Percentiles rank a stretch among this genome's conserved stretches.
phyloP scores from a whole-genome alignment of 2,329 filamentous ascomycete genomes.

The Dichotomopilus funicola region DNA sequence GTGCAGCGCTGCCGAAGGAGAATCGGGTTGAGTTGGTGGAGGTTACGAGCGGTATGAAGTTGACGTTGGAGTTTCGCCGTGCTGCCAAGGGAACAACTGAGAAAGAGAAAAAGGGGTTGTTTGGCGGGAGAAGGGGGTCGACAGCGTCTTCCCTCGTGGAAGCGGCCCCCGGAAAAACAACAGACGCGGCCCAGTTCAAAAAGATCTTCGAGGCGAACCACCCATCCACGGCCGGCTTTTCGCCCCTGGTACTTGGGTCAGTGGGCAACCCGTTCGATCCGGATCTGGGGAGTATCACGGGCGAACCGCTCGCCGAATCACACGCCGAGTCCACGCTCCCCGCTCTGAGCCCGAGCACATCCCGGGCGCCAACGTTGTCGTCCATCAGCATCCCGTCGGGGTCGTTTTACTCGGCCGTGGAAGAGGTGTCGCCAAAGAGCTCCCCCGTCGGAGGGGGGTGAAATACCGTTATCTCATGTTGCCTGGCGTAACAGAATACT shows the following conservation, averaged over 20 bases:
- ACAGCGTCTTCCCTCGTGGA: neutral
- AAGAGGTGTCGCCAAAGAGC: too few species aligned
- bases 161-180: neutral
- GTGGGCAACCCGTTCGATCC: too few species aligned
- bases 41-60: neutral
- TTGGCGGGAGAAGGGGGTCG: neutral
- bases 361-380: too few species aligned
- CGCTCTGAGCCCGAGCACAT: too few species aligned
- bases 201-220: neutral
- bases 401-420: too few species aligned
- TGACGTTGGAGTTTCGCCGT: neutral
- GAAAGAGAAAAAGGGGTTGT: neutral
- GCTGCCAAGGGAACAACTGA: neutral
- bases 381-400: too few species aligned
- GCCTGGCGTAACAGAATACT: too few species aligned
- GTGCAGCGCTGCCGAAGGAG: neutral
- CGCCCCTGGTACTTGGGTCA: neutral
- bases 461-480: too few species aligned
- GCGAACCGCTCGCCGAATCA: too few species aligned
- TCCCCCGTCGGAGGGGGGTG: too few species aligned
- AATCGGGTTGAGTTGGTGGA: neutral
- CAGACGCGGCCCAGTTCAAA: neutral
- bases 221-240: neutral
- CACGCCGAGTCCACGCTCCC: too few species aligned
- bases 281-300: too few species aligned